Percentiles rank a stretch among this genome's conserved stretches.
Evolutionary conservation across 2,329 filamentous ascomycete species (phyloP).

Genomic region (Corinectria fuckeliana): DNA sequence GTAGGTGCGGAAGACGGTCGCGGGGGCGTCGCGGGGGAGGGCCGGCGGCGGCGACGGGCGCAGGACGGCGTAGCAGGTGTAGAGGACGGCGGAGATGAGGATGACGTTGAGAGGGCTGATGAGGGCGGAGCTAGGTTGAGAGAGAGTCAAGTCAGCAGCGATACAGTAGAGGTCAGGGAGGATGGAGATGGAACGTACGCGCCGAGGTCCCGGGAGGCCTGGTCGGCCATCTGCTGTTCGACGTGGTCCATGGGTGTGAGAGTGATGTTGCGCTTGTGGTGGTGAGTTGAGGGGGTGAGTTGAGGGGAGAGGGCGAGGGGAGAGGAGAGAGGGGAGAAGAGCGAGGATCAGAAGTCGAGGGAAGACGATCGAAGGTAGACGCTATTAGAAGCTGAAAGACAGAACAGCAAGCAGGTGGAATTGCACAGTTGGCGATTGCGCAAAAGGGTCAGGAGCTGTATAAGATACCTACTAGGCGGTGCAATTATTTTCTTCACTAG

Average conservation of each 20-base stretch:
- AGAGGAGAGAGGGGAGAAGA: background rate
- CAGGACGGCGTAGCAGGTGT: slow-evolving; percentile 64
- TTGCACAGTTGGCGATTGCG: background rate
- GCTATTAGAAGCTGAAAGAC: background rate
- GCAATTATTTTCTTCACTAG: background rate
- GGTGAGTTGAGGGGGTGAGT: background rate
- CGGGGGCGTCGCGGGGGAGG: slow-evolving; percentile 60
- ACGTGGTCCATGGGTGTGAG: slow-evolving; percentile 60
- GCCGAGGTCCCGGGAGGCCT: slow-evolving; percentile 54
- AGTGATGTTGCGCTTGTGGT: background rate
- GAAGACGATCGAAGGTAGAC: background rate
- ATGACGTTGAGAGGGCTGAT: slow-evolving; percentile 69
- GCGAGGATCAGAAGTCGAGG: background rate
- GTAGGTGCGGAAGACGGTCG: slow-evolving; percentile 71
- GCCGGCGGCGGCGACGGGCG: slow-evolving; percentile 54
- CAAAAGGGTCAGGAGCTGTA: background rate
- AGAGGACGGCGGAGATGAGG: slow-evolving; percentile 61
- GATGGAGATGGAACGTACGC: slow-evolving; percentile 39
- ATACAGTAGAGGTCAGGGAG: background rate
- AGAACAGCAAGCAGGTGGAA: background rate
- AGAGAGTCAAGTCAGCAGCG: background rate
- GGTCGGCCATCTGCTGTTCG: slow-evolving; percentile 60
- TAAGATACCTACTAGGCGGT: too few species aligned
- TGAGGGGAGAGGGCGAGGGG: background rate
- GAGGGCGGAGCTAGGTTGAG: slow-evolving; percentile 48